Evolutionary conservation across 306 rosid genomes (phyloP).

Genomic region (Calophaca sinica): DNA sequence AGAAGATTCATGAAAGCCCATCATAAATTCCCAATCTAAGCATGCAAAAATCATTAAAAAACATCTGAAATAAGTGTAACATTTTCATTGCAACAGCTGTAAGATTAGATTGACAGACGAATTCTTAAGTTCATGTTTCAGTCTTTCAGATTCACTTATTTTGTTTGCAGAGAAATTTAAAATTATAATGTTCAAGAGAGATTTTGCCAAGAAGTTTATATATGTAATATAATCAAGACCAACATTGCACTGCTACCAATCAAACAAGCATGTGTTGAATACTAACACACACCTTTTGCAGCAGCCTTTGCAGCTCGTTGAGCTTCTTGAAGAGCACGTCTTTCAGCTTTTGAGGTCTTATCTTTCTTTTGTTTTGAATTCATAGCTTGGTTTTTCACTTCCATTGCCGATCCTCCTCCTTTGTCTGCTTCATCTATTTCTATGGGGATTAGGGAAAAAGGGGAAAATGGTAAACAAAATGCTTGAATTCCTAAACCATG

Average conservation of each 20-base stretch:
- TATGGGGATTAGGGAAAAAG: conserved; percentile 5
- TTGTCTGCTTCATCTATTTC: conserved; percentile 49
- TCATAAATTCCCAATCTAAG: conserved; percentile 21
- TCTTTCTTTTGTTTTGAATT: conserved; percentile 49
- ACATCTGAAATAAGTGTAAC: neutral
- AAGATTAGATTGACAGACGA: neutral
- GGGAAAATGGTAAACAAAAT: conserved; percentile 25
- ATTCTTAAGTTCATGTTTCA: neutral
- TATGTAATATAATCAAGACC: conserved; percentile 7
- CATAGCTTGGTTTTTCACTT: conserved; percentile 39
- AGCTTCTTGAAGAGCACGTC: conserved; percentile 61
- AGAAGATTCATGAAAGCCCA: conserved; percentile 1
- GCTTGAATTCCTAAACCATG: conserved; percentile 32
- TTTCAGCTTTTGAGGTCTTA: conserved; percentile 57
- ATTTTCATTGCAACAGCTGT: conserved; percentile 19
- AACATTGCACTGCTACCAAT: conserved; percentile 16
- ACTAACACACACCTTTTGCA: conserved; percentile 50
- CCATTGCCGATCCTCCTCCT: conserved; percentile 51
- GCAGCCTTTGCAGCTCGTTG: conserved; percentile 60
- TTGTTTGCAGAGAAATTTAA: conserved; percentile 15
- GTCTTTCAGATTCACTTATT: conserved; percentile 10
- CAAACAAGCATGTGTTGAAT: conserved; percentile 25
- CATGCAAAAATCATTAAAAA: neutral
- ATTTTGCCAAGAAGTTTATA: neutral
- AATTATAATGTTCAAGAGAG: conserved; percentile 7